Conservation (phyloP, 441 rosid genomes). For the Populus trichocarpa region DNA sequence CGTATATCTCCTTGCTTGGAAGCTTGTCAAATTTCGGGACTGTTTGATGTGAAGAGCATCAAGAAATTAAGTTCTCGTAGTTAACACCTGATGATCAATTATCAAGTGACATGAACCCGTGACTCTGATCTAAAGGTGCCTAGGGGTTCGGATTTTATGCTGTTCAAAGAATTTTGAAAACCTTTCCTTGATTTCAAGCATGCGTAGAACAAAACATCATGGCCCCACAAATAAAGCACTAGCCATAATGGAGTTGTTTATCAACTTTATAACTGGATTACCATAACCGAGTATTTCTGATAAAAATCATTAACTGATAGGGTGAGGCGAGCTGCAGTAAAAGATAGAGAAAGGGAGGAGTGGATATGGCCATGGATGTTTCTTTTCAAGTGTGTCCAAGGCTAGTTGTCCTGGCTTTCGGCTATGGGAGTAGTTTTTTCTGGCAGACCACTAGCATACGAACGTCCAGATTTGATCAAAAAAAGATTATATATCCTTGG, state of each 20-base stretch:
- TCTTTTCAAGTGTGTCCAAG: neutral
- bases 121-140: neutral
- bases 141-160: constrained; percentile 1
- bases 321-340: neutral
- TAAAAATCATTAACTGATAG: neutral
- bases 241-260: neutral
- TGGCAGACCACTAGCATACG: neutral
- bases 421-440: neutral
- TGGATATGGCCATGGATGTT: neutral
- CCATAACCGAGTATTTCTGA: neutral
- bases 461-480: neutral
- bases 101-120: constrained; percentile 5
- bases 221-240: constrained; percentile 5
- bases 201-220: neutral
- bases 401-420: neutral
- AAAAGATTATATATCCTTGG: no score
- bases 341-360: neutral
- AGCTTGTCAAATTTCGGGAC: neutral
- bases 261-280: neutral
- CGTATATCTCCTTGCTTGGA: neutral
- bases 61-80: neutral
- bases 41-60: neutral
- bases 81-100: neutral
- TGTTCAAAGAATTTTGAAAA: neutral
- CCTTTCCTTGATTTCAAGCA: neutral